phyloP scores from a whole-genome alignment of 352 stramenopile species.

The Phytophthora podocarpi region DNA sequence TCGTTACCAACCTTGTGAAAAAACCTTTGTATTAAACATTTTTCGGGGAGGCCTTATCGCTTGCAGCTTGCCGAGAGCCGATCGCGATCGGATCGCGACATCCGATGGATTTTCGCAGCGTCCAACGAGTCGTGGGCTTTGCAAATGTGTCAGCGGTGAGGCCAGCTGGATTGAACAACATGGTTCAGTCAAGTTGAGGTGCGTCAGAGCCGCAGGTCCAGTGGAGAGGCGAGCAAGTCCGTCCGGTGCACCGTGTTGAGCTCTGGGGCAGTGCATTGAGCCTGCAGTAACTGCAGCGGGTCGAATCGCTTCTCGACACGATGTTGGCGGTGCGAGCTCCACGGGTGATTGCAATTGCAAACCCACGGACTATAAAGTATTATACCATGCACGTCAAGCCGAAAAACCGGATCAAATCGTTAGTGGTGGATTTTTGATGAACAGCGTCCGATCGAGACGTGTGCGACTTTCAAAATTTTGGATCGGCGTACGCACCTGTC shows the following conservation, averaged over 20 bases:
- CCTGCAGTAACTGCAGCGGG: conserved; percentile 48
- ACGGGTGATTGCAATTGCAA: conserved; percentile 84
- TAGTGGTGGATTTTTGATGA: conserved; percentile 24
- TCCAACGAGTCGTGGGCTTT: conserved; percentile 6
- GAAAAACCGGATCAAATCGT: neutral
- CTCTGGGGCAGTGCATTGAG: conserved; percentile 49
- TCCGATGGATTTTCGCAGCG: conserved; percentile 35
- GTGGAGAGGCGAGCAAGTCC: conserved; percentile 54
- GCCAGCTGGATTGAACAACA: conserved; percentile 10
- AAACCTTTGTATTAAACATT: neutral
- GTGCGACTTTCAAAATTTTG: conserved; percentile 22
- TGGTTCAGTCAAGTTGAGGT: conserved; percentile 10
- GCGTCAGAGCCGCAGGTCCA: conserved; percentile 40
- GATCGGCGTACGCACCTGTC: conserved; percentile 50
- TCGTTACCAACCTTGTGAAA: conserved; percentile 14
- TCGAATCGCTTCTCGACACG: conserved; percentile 59
- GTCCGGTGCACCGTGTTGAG: conserved; percentile 62
- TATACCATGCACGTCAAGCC: too few relatives aligned
- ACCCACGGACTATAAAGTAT: conserved; percentile 62
- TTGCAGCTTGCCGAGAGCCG: neutral
- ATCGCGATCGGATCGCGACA: conserved; percentile 5
- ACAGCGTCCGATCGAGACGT: conserved; percentile 10
- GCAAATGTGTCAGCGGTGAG: conserved; percentile 6
- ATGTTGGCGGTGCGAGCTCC: conserved; percentile 54
- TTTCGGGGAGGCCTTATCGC: neutral